A percentile compares a stretch with the other conserved stretches of the same genome.
phyloP scores from a whole-genome alignment of 306 rosid genomes.

The Comarum palustre region DNA sequence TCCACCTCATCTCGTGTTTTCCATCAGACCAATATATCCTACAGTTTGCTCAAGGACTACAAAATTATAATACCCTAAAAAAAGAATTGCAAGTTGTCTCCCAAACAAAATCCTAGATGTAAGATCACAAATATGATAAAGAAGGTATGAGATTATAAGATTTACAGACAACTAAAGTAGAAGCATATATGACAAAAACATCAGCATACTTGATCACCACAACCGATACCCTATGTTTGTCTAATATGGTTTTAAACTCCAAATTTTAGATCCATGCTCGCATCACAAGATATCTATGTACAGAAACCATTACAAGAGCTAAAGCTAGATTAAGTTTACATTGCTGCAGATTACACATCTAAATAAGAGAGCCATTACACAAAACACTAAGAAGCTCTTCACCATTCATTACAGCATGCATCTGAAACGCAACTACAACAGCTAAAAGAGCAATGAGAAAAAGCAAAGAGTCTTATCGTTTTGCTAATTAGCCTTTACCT shows the following conservation, averaged over 20 bases:
- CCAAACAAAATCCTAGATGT: not conserved
- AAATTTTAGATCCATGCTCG: slow-evolving; percentile 3
- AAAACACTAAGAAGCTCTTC: slow-evolving; percentile 31
- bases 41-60: not conserved
- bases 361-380: slow-evolving; percentile 17
- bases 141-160: not conserved
- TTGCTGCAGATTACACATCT: slow-evolving; percentile 10
- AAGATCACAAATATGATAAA: not conserved
- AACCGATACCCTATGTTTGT: slow-evolving; percentile 4
- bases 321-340: slow-evolving; percentile 18
- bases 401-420: slow-evolving; percentile 8
- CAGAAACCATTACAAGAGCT: slow-evolving; percentile 18
- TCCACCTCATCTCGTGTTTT: not conserved
- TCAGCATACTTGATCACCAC: not conserved
- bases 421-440: slow-evolving; percentile 29
- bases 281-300: slow-evolving; percentile 13
- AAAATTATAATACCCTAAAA: not conserved
- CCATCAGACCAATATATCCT: not conserved
- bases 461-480: slow-evolving; percentile 33
- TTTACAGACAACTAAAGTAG: not conserved
- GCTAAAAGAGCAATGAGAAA: slow-evolving; percentile 34
- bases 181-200: not conserved
- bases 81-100: slow-evolving; percentile 2
- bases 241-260: not conserved
- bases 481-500: slow-evolving; percentile 68